Percentiles rank a stretch among this genome's conserved stretches.
Evolutionary conservation across 2,329 filamentous ascomycete species (phyloP).

Genomic region (Colletotrichum sp.): DNA sequence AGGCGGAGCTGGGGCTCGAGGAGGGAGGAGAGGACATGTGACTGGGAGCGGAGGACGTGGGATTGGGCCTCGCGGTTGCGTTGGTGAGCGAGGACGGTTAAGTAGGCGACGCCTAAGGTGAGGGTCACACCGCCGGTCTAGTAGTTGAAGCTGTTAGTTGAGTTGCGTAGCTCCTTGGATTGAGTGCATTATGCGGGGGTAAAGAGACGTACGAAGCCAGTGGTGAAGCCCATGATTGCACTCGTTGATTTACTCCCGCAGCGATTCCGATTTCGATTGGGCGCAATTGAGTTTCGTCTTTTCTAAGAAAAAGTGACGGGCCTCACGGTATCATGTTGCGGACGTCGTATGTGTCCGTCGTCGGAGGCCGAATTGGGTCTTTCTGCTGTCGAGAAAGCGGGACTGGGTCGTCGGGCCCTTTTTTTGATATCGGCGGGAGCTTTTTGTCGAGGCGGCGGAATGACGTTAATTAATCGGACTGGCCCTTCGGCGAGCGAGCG

Average conservation of each 20-base stretch:
- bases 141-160: background rate
- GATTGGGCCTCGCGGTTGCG: conserved; percentile 67
- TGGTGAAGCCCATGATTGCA: conserved; percentile 70
- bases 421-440: background rate
- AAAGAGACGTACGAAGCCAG: conserved; percentile 68
- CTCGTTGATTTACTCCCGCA: background rate
- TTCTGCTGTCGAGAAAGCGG: conserved; percentile 6
- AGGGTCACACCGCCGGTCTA: conserved; percentile 79
- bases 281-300: conserved; percentile 1
- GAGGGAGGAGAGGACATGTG: conserved; percentile 56
- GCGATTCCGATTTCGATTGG: background rate
- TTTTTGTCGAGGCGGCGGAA: background rate
- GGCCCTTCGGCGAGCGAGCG: background rate
- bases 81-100: conserved; percentile 72
- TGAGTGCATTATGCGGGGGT: background rate
- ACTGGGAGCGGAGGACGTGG: conserved; percentile 60
- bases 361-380: background rate
- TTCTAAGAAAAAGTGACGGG: background rate
- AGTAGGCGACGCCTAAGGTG: conserved; percentile 74
- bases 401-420: background rate
- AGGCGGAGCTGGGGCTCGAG: conserved; percentile 51
- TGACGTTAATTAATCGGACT: conserved; percentile 18
- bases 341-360: background rate
- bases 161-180: background rate
- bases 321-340: conserved; percentile 18